Percentiles rank a stretch among this genome's conserved stretches.
Evolutionary conservation across 2,329 filamentous ascomycete species (phyloP).

Genomic region (Colletotrichum musicola): DNA sequence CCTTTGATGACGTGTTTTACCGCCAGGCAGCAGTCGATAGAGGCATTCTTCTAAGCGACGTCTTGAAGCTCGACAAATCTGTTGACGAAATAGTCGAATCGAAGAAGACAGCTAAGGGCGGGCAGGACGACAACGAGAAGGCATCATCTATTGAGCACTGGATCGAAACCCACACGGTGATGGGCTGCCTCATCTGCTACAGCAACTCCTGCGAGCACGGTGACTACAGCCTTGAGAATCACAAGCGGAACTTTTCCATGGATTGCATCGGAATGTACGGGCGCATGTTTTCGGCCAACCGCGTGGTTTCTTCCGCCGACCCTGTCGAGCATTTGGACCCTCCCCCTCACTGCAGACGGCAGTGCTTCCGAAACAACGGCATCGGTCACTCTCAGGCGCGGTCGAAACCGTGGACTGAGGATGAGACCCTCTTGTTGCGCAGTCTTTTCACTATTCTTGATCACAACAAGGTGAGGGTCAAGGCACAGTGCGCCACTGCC

Average conservation of each 20-base stretch:
- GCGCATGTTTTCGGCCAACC: conserved; percentile 37
- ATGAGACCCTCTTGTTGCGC: conserved; percentile 62
- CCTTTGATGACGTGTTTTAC: conserved; percentile 69
- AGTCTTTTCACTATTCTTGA: conserved; percentile 59
- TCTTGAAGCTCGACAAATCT: conserved; percentile 65
- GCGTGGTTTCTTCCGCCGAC: conserved; percentile 23
- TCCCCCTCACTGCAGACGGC: conserved; percentile 51
- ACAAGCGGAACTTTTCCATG: conserved; percentile 68
- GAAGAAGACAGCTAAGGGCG: conserved; percentile 66
- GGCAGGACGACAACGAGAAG: conserved; percentile 49
- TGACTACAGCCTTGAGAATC: conserved; percentile 65
- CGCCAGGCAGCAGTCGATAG: conserved; percentile 47
- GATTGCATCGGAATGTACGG: conserved; percentile 46
- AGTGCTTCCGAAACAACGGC: conserved; percentile 56
- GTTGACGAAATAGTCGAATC: conserved; percentile 67
- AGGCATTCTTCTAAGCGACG: conserved; percentile 63
- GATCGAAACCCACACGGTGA: conserved; percentile 66
- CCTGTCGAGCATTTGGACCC: conserved; percentile 20
- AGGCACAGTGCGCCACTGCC: conserved; percentile 63
- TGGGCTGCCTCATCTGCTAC: conserved; percentile 71
- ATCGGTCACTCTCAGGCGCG: conserved; percentile 11
- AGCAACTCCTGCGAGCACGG: conserved; percentile 73
- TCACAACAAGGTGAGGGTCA: conserved; percentile 54
- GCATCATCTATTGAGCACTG: conserved; percentile 47
- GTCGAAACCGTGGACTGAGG: conserved; percentile 59